Evolutionary conservation across 1,139 yeast species (phyloP), one percentile per base, ranked within the genome.

Genomic region (Candida sp.): DNA sequence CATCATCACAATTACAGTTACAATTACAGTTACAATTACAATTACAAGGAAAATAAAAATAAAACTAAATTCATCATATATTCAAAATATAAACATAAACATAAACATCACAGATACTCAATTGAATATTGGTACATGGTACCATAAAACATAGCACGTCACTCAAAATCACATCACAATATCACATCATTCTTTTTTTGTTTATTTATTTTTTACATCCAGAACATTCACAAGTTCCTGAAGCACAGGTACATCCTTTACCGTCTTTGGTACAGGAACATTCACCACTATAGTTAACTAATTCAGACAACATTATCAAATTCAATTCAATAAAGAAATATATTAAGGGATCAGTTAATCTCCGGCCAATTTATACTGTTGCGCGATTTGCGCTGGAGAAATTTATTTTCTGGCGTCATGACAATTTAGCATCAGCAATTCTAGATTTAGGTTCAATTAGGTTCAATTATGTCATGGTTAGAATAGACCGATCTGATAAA

Each of bases 161-260:
- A 25, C 11, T 25, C 29, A 25, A 7, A 25, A 25, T 7, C 29
- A 25, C 29, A 25, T 8, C 29, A 25, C 29, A 25, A 25, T 25
- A 15, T 15, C 19, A 15, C 19, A 15, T 15, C 19, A 15, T 15
- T 15, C 19, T 15, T 15, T 15, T 15, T 15, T 15, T 15, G 11
- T 8, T 25, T 11, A 25, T 25, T 25, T 32, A 32, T 32, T 32
- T 32, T 12, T 32, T 37, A 15, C 39, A 37, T 19, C 39, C 39
- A 29, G 34, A 27, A 21, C 39, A 37, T 19, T 19, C 21, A 29
- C 39, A 37, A 21, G 33, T 25, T 12, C 39, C 39, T 19, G 53
- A 40, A 48, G 54, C 43, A 22, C 55, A 40, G 22, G 50, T 58
- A 47, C 69, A 64, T 50, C 61, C 61, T 15, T 21, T 33, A 15